Evolutionary conservation across 805 yeast genomes (phyloP), one percentile per base, ranked within the genome.

Genomic region (Wickerhamiella qilinensis): DNA sequence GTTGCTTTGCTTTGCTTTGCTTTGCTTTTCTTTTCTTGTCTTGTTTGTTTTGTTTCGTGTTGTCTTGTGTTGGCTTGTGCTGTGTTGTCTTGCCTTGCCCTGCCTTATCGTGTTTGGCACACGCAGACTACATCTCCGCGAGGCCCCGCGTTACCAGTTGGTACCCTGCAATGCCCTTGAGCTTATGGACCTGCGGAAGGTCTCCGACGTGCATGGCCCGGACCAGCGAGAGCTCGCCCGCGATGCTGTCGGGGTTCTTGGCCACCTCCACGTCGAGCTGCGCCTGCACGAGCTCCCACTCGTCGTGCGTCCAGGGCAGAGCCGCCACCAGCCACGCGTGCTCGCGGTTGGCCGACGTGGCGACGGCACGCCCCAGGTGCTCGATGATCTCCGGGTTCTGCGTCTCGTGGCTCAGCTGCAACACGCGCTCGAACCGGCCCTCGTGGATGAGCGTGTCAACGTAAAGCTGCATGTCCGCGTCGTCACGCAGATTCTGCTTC

Each of bases 181-280:
- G 4, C 18, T 20, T n/a, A 7, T 37, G 30, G 20, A 40, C 30
- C 11, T 19, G 28, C n/a, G 33, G 34, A 32, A 35, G 32, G 21
- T 41, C 43, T 31, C 43, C 43, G n/a, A 35, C 28, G 27, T 38
- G 40, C 2, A 37, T 20, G 1, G 43, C 43, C n/a, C 43, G 22
- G 9, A 37, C 38, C 27, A 41, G 35, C 7, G 31, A 24, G 24
- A 38, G 17, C 31, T 41, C 28, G 30, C 29, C 36, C 20, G 43
- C 43, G 6, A 36, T 16, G 15, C 30, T 11, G 3, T 22, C 22
- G 12, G 41, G 34, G 20, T 37, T 29, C n/a, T 35, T 15, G 12
- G 20, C 35, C n/a, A 37, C 30, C 14, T 8, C 24, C 8, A 17
- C 16, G 20, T 37, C 36, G 12, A 41, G 21, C 4, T 18, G 14